These are phyloP conservation scores for Rhizopogon parksii DNA, from an alignment of 1,284 basidiomycete species.

Conservation along the genomic window DNA sequence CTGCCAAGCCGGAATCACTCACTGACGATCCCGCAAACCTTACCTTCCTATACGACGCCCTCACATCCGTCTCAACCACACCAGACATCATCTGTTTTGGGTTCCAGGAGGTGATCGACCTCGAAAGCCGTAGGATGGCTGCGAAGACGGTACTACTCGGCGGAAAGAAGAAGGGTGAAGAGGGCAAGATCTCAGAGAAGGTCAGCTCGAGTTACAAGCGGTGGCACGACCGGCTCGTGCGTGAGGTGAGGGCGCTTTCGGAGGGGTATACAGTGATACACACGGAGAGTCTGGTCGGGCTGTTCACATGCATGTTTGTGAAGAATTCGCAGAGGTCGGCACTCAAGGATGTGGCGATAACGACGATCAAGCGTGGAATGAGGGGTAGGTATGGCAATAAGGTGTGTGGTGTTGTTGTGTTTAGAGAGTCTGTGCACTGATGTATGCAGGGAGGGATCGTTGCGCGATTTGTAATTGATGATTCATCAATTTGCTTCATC, in stretches of 20 bases:
- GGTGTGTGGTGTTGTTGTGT: conserved; percentile 35
- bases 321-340: conserved; percentile 53
- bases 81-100: conserved; percentile 93
- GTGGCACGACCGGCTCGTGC: conserved; percentile 80
- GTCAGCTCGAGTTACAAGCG: conserved; percentile 80
- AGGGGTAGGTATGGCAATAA: conserved; percentile 94
- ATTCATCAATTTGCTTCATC: conserved; percentile 89
- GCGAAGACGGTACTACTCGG: conserved; percentile 84
- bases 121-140: conserved; percentile 86
- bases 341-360: conserved; percentile 69
- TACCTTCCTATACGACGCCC: conserved; percentile 65
- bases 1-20: conserved; percentile 75
- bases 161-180: conserved; percentile 56
- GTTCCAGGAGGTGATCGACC: conserved; percentile 92
- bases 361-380: conserved; percentile 87
- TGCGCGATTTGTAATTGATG: conserved; percentile 83
- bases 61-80: conserved; percentile 54
- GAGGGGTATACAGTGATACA: conserved; percentile 73
- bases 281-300: conserved; percentile 85
- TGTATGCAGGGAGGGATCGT: conserved; percentile 77
- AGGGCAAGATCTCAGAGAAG: conserved; percentile 66
- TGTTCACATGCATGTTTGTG: conserved; percentile 87
- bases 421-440: conserved; percentile 1
- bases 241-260: conserved; percentile 65
- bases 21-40: conserved; percentile 55